Evolutionary conservation across 2,329 filamentous ascomycete genomes (phyloP).

Genomic region (Neoarthrinium moseri): DNA sequence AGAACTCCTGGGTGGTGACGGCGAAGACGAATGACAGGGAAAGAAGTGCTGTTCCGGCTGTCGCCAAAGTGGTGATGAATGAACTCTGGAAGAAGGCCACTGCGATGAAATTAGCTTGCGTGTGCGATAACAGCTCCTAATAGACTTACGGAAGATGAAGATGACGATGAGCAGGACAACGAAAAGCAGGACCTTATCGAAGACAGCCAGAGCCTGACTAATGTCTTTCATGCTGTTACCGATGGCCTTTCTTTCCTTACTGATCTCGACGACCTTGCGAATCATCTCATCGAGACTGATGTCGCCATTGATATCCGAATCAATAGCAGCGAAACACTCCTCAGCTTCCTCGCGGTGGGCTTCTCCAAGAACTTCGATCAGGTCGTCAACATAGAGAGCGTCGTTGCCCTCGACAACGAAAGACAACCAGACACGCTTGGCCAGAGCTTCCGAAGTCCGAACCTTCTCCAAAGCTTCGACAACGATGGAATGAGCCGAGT

Average conservation of each 20-base stretch:
- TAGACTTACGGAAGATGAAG: constrained; percentile 72
- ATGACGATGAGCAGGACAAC: constrained; percentile 79
- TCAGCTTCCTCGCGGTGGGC: constrained; percentile 75
- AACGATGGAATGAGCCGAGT: constrained; percentile 85
- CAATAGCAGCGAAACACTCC: constrained; percentile 78
- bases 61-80: constrained; percentile 82
- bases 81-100: constrained; percentile 86
- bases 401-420: constrained; percentile 91
- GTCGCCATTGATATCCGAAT: constrained; percentile 88
- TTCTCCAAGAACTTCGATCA: constrained; percentile 81
- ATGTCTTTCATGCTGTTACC: constrained; percentile 96
- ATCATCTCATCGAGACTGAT: constrained; percentile 96
- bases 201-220: constrained; percentile 85
- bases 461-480: constrained; percentile 85
- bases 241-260: constrained; percentile 84
- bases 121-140: too few relatives aligned
- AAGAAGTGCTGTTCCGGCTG: constrained; percentile 86
- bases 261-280: constrained; percentile 79
- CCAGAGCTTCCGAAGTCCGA: constrained; percentile 83
- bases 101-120: constrained; percentile 25
- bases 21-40: constrained; percentile 98
- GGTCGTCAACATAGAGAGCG: constrained; percentile 74
- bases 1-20: constrained; percentile 86
- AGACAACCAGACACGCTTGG: constrained; percentile 96
- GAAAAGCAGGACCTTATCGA: constrained; percentile 81